Evolutionary conservation across 805 yeast species (phyloP).

Genomic region (Priceomyces medius): DNA sequence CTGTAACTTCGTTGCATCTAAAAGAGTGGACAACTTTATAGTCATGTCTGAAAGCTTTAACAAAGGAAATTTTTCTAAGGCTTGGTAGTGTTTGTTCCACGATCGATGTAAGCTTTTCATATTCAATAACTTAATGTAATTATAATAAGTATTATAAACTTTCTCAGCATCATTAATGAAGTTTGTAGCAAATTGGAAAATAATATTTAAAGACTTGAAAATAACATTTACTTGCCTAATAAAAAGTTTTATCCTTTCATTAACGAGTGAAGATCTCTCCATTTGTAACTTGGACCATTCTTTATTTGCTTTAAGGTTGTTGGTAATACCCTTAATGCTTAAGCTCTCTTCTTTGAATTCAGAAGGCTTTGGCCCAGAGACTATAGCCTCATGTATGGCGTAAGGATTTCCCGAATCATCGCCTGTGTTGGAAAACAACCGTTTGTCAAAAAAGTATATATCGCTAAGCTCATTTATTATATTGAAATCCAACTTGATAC

Average conservation of each 20-base stretch:
- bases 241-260: constrained; percentile 26
- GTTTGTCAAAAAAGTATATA: constrained; percentile 62
- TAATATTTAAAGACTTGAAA: constrained; percentile 46
- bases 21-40: constrained; percentile 28
- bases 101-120: constrained; percentile 40
- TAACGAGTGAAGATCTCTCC: constrained; percentile 37
- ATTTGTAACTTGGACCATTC: constrained; percentile 52
- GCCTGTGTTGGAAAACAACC: constrained; percentile 43
- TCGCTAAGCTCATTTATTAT: constrained; percentile 53
- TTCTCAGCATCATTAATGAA: constrained; percentile 52
- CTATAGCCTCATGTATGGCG: constrained; percentile 9
- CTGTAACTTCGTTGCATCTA: constrained; percentile 29
- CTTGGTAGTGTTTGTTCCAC: constrained; percentile 35
- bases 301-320: constrained; percentile 44
- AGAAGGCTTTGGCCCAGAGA: constrained; percentile 8
- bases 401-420: constrained; percentile 6
- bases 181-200: constrained; percentile 48
- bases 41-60: constrained; percentile 29
- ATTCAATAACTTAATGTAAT: constrained; percentile 36
- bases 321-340: constrained; percentile 22
- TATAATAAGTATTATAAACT: constrained; percentile 38
- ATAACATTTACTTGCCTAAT: constrained; percentile 38
- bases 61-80: constrained; percentile 36
- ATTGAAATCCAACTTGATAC: constrained; percentile 56
- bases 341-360: constrained; percentile 2